phyloP scores from a whole-genome alignment of 495 filamentous ascomycete genomes.

The Aspergillus nanangensis region DNA sequence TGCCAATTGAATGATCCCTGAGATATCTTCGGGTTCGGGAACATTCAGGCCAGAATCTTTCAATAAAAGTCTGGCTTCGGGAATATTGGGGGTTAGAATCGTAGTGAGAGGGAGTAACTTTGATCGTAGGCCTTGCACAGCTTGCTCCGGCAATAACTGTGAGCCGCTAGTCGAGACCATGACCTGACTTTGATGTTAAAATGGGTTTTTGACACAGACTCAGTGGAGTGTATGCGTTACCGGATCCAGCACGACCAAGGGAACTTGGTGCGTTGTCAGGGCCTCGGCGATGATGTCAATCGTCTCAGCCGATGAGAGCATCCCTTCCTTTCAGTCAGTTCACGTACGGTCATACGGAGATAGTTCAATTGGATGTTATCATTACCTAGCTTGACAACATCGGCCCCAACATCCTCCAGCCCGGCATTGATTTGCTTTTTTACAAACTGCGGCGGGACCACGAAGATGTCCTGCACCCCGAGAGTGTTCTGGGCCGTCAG shows the following conservation, averaged over 20 bases:
- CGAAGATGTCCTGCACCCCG: conserved; percentile 77
- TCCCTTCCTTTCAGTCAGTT: conserved; percentile 52
- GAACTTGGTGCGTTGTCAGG: conserved; percentile 54
- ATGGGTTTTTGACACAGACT: not conserved
- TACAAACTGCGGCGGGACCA: conserved; percentile 73
- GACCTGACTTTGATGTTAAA: conserved; percentile 58
- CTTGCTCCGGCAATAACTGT: conserved; percentile 64
- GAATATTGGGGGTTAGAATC: conserved; percentile 86
- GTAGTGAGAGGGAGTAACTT: conserved; percentile 72
- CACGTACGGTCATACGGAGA: not conserved
- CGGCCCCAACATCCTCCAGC: conserved; percentile 76
- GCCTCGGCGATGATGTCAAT: conserved; percentile 70
- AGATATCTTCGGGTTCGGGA: conserved; percentile 47
- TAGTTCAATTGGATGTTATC: conserved; percentile 2
- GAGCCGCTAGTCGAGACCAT: conserved; percentile 90
- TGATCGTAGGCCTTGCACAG: conserved; percentile 59
- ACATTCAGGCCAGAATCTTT: conserved; percentile 48
- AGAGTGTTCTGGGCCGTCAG: conserved; percentile 92
- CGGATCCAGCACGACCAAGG: conserved; percentile 75
- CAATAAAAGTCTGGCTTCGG: conserved; percentile 76
- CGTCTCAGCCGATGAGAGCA: conserved; percentile 79
- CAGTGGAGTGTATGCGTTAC: conserved; percentile 37
- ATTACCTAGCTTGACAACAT: conserved; percentile 90
- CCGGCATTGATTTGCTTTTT: conserved; percentile 79
- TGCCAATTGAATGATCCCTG: conserved; percentile 65